Evolutionary conservation across 805 yeast genomes (phyloP).

Genomic region (Blastobotrys parvus): DNA sequence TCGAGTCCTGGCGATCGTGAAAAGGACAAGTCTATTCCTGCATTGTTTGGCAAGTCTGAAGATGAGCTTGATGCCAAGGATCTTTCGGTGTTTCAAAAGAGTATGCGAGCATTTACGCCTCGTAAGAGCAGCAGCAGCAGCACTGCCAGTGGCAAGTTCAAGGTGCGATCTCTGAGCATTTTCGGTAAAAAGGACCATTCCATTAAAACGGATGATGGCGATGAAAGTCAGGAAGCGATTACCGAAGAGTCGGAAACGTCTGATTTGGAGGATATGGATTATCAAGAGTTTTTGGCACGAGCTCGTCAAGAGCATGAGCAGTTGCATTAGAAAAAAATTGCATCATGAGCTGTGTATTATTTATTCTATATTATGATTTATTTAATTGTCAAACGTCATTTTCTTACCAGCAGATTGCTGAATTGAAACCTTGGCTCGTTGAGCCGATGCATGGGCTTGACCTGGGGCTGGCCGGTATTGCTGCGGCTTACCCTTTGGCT

Average conservation of each 20-base stretch:
- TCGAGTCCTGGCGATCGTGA: neutral
- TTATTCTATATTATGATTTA: neutral
- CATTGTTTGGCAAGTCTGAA: slow-evolving; percentile 17
- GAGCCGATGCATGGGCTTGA: slow-evolving; percentile 79
- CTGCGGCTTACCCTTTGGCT: neutral
- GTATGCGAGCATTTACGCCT: slow-evolving; percentile 17
- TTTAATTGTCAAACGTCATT: slow-evolving; percentile 46
- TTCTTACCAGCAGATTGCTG: slow-evolving; percentile 89
- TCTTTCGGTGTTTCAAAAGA: slow-evolving; percentile 16
- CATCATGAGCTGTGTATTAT: neutral
- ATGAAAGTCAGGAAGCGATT: too few relatives aligned
- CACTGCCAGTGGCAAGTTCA: slow-evolving; percentile 12
- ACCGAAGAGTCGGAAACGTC: slow-evolving; percentile 9
- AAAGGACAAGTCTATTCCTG: slow-evolving; percentile 15
- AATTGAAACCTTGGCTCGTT: slow-evolving; percentile 80
- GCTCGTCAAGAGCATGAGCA: too few relatives aligned
- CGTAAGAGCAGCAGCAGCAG: slow-evolving; percentile 8
- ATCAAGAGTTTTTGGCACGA: too few relatives aligned
- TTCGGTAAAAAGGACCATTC: slow-evolving; percentile 17
- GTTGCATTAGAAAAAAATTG: neutral
- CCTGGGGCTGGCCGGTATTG: slow-evolving; percentile 40
- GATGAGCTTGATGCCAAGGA: slow-evolving; percentile 7
- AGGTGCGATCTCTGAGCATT: slow-evolving; percentile 16
- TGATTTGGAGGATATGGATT: neutral
- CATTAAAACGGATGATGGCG: slow-evolving; percentile 9